Conservation (phyloP, 345 rosid genomes). For the Erucastrum elatum region DNA sequence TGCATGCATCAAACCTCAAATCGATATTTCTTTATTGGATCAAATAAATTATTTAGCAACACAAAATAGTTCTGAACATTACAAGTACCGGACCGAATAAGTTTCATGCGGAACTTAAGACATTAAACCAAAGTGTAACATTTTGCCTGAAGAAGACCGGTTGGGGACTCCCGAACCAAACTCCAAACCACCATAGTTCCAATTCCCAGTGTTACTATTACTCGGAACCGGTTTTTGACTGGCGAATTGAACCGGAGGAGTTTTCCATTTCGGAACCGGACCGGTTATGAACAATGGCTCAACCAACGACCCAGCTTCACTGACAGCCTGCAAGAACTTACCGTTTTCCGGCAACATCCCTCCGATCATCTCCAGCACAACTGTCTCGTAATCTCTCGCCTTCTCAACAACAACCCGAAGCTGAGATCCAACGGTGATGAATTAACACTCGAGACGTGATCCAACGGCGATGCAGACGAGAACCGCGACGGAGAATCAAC, state of each 20-base stretch:
- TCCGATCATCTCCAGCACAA: constrained; percentile 32
- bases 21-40: neutral
- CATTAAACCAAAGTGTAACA: constrained; percentile 10
- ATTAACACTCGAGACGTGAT: neutral
- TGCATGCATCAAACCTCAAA: neutral
- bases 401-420: neutral
- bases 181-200: constrained; percentile 22
- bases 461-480: constrained; percentile 9
- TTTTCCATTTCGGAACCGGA: constrained; percentile 51
- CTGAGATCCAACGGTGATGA: constrained; percentile 21
- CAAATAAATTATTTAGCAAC: neutral
- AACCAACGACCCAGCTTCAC: constrained; percentile 45
- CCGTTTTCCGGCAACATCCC: constrained; percentile 49
- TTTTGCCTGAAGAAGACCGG: constrained; percentile 18
- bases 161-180: constrained; percentile 23
- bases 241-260: constrained; percentile 43
- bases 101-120: neutral
- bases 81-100: neutral
- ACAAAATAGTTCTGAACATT: neutral
- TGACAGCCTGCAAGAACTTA: constrained; percentile 45
- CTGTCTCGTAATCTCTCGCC: constrained; percentile 18
- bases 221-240: constrained; percentile 16
- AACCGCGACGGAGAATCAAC: constrained; percentile 11
- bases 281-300: constrained; percentile 41
- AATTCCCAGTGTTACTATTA: neutral